Base-by-base conservation (phyloP, 2,329 filamentous ascomycete species). In the Exophiala sp. region DNA sequence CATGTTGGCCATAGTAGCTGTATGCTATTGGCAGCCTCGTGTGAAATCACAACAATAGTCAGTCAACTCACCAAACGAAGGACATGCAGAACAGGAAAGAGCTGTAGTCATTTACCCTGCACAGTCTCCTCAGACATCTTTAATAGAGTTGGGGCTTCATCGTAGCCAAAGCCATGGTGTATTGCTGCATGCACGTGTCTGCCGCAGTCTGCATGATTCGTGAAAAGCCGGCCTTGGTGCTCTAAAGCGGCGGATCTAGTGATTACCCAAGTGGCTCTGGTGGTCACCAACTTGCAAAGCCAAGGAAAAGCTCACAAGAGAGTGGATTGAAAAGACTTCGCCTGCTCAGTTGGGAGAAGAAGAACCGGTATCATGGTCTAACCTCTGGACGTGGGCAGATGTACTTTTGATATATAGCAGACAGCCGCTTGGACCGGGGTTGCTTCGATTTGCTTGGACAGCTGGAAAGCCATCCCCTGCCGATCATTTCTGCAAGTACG, bases 51-150 rank as follows among this genome's bases (percentile, higher is more conserved):
- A 19, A 23, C 18, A 9, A 27, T 19, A n/a, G 24, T 11, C 35
- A 30, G 38, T 42, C 19, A 22, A 35, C 41, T 46, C 35, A 35
- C 46, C 34, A 44, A 55, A 51, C 44, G 52, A 55, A 40, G 42
- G 48, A 55, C 21, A 44, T 48, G 40, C 29, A 27, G 38, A 40
- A 22, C 34, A 21, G 19, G 22, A 19, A 19, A 14, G 14, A 19
- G n/a, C 40, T 10, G 35, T 32, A 41, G 23, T 35, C 34, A 50
- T 43, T 53, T 42, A 32, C 29, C 34, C 16, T 39, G 5, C 34
- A 37, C 34, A 37, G 34, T 44, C 30, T 44, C n/a, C 18, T 29
- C 30, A 24, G n/a, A n/a, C 13, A 21, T 34, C 44, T 53, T 50
- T 49, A 45, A 49, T 35, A 44, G 40, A 16, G 6, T 5, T 18